Base-by-base conservation (phyloP, 768 basidiomycete genomes). In the Boletus vinaceobasis region DNA sequence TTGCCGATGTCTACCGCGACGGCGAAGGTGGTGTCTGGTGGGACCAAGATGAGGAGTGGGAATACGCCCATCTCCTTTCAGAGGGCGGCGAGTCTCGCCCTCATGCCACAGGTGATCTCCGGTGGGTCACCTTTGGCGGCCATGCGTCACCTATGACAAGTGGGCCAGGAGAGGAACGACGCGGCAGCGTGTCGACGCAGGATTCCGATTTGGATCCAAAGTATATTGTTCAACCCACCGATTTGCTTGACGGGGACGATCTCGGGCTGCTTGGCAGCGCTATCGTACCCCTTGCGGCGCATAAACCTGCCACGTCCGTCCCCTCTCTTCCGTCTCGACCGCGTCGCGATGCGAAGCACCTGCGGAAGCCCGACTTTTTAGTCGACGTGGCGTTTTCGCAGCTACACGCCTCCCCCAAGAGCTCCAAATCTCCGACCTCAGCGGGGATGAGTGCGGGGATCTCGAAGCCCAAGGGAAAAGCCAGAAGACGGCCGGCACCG, bases 1-100 rank as follows among this genome's bases (percentile, higher is more conserved):
- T 81, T 13, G 76, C 74, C 1, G 83, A 79, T 46, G 79, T 85
- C 4, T 80, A 80, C 68, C 76, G 83, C 17, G 86, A 89, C 52
- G 83, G 71, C 0, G 74, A 77, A 26, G 86, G 86, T 23, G 79
- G 81, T 0, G 49, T 88, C 14, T 90, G 87, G 86, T 78, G 80
- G 75, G 88, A 90, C 60, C 80, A 78, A 50, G 85, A 86, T 11
- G 88, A 90, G 66, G 80, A 84, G 62, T 75, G 79, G 77, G 88
- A 90, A 63, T 87, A 83, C 58, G 74, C 77, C 14, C 84, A 81
- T 53, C 77, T 90, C 9, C 75, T 90, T 31, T 73, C 69, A 42
- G 75, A 73, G 26, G 66, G 73, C 14, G 65, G 71, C 13, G 68
- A 64, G 31, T 57, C 60, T 56, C 55, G 58, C 26, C 59, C 64